Evolutionary conservation across 139 green algal species (phyloP).

Genomic region (Pycnococcus provasolii): DNA sequence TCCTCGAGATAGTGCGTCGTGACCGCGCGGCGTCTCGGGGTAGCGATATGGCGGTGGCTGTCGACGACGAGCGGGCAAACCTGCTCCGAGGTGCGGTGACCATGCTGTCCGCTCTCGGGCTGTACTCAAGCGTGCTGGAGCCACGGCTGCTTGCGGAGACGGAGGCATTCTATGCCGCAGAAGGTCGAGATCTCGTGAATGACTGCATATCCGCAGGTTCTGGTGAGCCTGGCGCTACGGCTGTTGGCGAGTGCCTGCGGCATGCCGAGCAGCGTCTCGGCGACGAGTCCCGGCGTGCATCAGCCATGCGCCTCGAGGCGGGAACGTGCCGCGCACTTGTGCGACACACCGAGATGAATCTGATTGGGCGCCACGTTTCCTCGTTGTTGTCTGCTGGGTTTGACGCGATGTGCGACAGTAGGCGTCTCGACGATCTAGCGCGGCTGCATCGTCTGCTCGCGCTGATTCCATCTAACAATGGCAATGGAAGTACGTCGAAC

Average conservation of each 20-base stretch:
- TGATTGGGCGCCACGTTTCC: too few species aligned
- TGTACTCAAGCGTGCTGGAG: constrained; percentile 34
- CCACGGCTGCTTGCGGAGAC: constrained; percentile 31
- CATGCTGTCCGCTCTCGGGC: constrained; percentile 44
- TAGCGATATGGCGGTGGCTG: background rate
- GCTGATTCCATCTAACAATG: too few species aligned
- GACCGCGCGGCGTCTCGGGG: constrained; percentile 20
- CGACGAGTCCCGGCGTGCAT: too few species aligned
- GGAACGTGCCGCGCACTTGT: too few species aligned
- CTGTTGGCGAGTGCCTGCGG: constrained; percentile 70
- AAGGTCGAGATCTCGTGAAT: constrained; percentile 54
- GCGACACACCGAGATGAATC: too few species aligned
- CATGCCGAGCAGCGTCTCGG: constrained; percentile 58
- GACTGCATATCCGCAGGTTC: constrained; percentile 6
- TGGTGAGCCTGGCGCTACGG: constrained; percentile 10
- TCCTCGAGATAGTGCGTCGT: constrained; percentile 25
- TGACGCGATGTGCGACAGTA: too few species aligned
- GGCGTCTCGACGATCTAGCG: too few species aligned
- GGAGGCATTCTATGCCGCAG: constrained; percentile 34
- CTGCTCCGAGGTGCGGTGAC: constrained; percentile 54
- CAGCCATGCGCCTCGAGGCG: too few species aligned
- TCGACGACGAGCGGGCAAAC: constrained; percentile 47
- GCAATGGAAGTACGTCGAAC: too few species aligned
- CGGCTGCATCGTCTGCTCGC: too few species aligned
- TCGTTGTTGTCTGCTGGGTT: too few species aligned